phyloP scores from a whole-genome alignment of 768 basidiomycete genomes.

The Suillus placidus region DNA sequence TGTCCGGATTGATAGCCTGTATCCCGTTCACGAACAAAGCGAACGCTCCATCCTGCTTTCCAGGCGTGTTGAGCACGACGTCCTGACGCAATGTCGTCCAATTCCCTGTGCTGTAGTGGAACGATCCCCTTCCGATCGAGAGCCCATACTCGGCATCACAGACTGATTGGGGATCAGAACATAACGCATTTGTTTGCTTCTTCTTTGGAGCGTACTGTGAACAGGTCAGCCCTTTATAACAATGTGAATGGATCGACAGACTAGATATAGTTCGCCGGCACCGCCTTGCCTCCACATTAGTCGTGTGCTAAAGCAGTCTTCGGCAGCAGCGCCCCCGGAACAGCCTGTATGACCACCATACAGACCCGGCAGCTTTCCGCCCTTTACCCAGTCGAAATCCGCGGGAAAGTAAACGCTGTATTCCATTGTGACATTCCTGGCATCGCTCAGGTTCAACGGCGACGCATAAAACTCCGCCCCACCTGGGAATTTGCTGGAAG shows the following conservation, averaged over 20 bases:
- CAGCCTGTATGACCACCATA: constrained; percentile 70
- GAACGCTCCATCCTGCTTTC: constrained; percentile 67
- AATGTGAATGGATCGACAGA: constrained; percentile 36
- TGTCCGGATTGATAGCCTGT: constrained; percentile 49
- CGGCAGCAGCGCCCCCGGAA: constrained; percentile 74
- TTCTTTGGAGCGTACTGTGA: constrained; percentile 75
- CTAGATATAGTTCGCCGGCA: constrained; percentile 75
- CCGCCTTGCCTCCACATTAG: constrained; percentile 80
- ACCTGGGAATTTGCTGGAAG: constrained; percentile 60
- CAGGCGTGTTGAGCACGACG: constrained; percentile 74
- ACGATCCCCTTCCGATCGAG: constrained; percentile 75
- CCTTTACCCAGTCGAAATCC: constrained; percentile 77
- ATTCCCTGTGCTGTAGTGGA: constrained; percentile 56
- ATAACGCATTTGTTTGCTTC: constrained; percentile 62
- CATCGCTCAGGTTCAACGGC: constrained; percentile 48
- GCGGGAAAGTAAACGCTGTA: constrained; percentile 80
- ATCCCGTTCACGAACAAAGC: constrained; percentile 63
- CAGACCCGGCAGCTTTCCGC: constrained; percentile 84
- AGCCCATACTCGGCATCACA: constrained; percentile 72
- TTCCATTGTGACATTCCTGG: constrained; percentile 54
- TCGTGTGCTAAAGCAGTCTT: constrained; percentile 79
- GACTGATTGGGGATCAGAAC: constrained; percentile 57
- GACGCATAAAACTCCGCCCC: constrained; percentile 71
- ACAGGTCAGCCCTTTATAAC: background rate
- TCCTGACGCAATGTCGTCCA: constrained; percentile 80